Base-by-base conservation (phyloP, 2,329 filamentous ascomycete species). In the Blastomyces silverae region DNA sequence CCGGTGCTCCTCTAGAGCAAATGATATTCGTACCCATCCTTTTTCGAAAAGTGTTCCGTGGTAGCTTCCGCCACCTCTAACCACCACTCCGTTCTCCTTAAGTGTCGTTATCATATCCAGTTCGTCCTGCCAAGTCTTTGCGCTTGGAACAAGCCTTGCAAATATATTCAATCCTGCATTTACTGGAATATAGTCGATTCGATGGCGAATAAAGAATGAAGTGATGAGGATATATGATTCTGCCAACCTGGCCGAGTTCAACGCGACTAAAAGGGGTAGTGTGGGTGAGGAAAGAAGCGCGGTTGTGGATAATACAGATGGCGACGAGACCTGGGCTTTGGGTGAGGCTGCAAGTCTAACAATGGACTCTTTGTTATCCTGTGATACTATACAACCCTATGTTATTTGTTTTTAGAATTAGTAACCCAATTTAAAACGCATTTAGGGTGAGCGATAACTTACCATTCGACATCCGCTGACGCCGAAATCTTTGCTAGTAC, bases 21-120 rank as follows among this genome's bases (percentile, higher is more conserved):
- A 73, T 3, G 67, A 67, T 34, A 73, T 57, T 44, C 72, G 63
- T n/a, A 63, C 66, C 72, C 72, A 74, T 2, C 72, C 72, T 56
- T 70, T 71, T 28, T 70, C 70, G 25, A 53, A 64, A 13, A 68
- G 66, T 28, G 65, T 66, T 13, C 62, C 69, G 55, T 69, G 67
- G 62, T 69, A 72, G 11, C 62, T 66, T 50, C 59, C 62, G 20
- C 71, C 72, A 0, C 70, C 20, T 34, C 61, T 67, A 17, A 72
- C 70, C 8, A 70, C 20, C 5, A 73, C 70, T n/a, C 71, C 70
- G 2, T 61, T 66, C 7, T 66, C 66, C 31, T 67, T 69, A 25
- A 72, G 52, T 20, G 62, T 65, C 31, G 34, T 39, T 11, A 71
- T 58, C 63, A 70, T 65, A 22, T 50, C 63, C 22, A 59, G 61